Conservation (phyloP, 345 rosid genomes). For the Hibiscus syriacus region DNA sequence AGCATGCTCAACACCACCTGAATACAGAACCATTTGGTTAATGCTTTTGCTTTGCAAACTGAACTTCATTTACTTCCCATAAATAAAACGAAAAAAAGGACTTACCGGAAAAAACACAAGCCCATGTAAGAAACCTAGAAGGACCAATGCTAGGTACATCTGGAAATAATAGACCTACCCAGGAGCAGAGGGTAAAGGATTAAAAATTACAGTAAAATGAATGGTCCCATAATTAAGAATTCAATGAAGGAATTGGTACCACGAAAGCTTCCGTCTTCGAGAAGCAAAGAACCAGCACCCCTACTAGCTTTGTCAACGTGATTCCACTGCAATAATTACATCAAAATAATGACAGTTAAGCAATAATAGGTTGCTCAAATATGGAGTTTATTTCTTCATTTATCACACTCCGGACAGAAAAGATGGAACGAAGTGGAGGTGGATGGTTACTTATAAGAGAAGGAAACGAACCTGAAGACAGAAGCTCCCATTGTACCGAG, state of each 20-base stretch:
- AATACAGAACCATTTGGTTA: neutral
- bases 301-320: slow-evolving; percentile 87
- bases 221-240: neutral
- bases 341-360: neutral
- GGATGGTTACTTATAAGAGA: neutral
- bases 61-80: too few species aligned
- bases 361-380: neutral
- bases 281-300: slow-evolving; percentile 92
- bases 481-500: slow-evolving; percentile 95
- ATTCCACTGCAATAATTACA: slow-evolving; percentile 58
- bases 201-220: neutral
- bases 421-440: neutral
- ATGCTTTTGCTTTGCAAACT: neutral
- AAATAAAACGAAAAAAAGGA: neutral
- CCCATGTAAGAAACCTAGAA: slow-evolving; percentile 93
- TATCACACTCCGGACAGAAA: neutral
- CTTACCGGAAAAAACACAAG: slow-evolving; percentile 91
- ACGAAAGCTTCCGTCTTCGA: slow-evolving; percentile 92
- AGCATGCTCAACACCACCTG: slow-evolving; percentile 91
- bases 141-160: slow-evolving; percentile 92
- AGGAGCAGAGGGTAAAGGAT: neutral
- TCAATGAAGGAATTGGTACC: slow-evolving; percentile 32
- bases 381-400: neutral
- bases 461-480: slow-evolving; percentile 66
- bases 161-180: slow-evolving; percentile 89